phyloP scores from a whole-genome alignment of 1,284 basidiomycete genomes.

The Ganoderma leucocontextum region DNA sequence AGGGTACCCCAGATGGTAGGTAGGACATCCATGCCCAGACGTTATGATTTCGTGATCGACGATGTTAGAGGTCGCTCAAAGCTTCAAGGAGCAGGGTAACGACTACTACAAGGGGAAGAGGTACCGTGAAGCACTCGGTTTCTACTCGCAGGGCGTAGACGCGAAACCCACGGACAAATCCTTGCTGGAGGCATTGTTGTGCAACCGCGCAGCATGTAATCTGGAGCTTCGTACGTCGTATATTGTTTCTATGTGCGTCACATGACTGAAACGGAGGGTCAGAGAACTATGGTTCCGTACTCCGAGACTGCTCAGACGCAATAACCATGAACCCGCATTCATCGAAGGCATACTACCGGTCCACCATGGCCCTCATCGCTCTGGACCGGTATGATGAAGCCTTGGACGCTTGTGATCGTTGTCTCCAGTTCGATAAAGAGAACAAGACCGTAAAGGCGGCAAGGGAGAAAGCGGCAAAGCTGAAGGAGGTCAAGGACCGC shows the following conservation, averaged over 20 bases:
- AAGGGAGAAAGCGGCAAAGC: conserved; percentile 54
- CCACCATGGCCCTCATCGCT: conserved; percentile 76
- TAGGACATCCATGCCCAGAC: conserved; percentile 32
- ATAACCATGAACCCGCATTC: conserved; percentile 69
- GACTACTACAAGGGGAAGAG: conserved; percentile 91
- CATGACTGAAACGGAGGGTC: neutral
- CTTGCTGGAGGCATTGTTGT: conserved; percentile 77
- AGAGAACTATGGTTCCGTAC: conserved; percentile 90
- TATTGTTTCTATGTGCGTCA: too few species aligned
- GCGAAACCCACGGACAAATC: conserved; percentile 74
- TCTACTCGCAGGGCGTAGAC: conserved; percentile 92
- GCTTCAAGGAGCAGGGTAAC: conserved; percentile 96
- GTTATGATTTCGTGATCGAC: conserved; percentile 1
- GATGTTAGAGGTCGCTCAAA: conserved; percentile 82
- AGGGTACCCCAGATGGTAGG: conserved; percentile 94
- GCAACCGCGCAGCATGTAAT: conserved; percentile 94
- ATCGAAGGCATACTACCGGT: conserved; percentile 87
- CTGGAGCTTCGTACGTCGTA: conserved; percentile 77
- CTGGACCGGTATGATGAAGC: conserved; percentile 83
- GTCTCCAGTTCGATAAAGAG: conserved; percentile 63
- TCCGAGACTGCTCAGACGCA: conserved; percentile 85
- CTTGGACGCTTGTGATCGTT: conserved; percentile 79
- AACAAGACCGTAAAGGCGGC: conserved; percentile 61
- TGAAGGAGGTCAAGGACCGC: conserved; percentile 58
- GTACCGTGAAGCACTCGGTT: conserved; percentile 86